phyloP scores from a whole-genome alignment of 495 filamentous ascomycete genomes.

The Parachaetomium inaequale region DNA sequence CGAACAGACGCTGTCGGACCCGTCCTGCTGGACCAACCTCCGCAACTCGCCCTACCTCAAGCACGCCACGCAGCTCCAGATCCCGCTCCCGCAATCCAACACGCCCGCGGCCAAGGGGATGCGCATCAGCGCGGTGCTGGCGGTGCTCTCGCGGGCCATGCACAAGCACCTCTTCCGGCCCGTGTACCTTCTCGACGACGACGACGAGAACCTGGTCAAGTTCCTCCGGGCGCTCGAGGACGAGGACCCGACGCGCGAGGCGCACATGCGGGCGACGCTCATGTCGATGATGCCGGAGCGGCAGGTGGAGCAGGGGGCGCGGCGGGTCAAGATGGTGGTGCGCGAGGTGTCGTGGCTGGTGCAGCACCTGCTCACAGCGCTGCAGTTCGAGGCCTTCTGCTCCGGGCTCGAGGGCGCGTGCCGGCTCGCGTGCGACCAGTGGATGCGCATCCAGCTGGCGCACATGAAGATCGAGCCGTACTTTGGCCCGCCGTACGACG shows the following conservation, averaged over 20 bases:
- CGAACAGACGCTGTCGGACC: constrained; percentile 31
- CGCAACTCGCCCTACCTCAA: constrained; percentile 38
- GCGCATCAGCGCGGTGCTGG: constrained; percentile 38
- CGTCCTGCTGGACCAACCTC: constrained; percentile 39
- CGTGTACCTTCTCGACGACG: constrained; percentile 36
- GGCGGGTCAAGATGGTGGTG: constrained; percentile 36
- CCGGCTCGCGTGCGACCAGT: constrained; percentile 34
- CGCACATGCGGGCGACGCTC: constrained; percentile 32
- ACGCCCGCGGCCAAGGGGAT: constrained; percentile 38
- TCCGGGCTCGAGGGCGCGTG: constrained; percentile 34
- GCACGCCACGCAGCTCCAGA: constrained; percentile 34
- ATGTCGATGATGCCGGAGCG: constrained; percentile 32
- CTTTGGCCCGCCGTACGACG: constrained; percentile 39
- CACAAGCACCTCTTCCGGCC: constrained; percentile 38
- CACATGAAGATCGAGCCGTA: constrained; percentile 40
- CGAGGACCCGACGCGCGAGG: constrained; percentile 35
- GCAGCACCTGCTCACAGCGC: constrained; percentile 33
- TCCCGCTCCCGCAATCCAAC: constrained; percentile 38
- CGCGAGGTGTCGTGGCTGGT: constrained; percentile 39
- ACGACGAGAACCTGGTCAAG: constrained; percentile 32
- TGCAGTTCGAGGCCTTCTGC: constrained; percentile 36
- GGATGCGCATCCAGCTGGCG: constrained; percentile 37
- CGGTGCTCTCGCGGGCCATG: constrained; percentile 36
- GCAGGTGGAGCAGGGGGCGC: constrained; percentile 29
- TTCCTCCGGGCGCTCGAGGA: constrained; percentile 35